Percentiles rank a stretch among this genome's conserved stretches.
phyloP scores from a whole-genome alignment of 1,284 basidiomycete genomes.

The Ustilago vetiveriae region DNA sequence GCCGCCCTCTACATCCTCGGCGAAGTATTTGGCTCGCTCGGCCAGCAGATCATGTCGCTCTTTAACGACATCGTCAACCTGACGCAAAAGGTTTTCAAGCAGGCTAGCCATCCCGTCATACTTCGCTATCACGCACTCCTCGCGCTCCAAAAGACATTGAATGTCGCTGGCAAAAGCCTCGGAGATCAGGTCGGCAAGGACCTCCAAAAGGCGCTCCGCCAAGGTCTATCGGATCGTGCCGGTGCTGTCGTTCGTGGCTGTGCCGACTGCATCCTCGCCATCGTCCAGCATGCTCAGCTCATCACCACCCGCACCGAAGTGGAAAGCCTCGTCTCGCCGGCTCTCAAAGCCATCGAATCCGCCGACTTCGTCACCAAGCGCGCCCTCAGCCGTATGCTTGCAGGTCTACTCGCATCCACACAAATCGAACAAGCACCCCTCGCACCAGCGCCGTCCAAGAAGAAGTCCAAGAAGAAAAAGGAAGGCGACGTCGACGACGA shows the following conservation, averaged over 20 bases:
- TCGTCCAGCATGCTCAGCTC: constrained; percentile 62
- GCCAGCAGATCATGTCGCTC: constrained; percentile 89
- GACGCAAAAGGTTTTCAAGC: constrained; percentile 44
- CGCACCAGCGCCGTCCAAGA: constrained; percentile 53
- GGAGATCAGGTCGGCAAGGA: constrained; percentile 83
- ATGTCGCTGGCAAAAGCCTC: constrained; percentile 81
- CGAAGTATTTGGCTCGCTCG: constrained; percentile 84
- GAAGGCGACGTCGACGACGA: constrained; percentile 59
- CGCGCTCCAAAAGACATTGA: constrained; percentile 79
- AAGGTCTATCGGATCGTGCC: constrained; percentile 82
- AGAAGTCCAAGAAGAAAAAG: constrained; percentile 73
- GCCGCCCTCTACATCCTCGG: constrained; percentile 81
- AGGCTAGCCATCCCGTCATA: constrained; percentile 70
- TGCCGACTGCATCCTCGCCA: constrained; percentile 71
- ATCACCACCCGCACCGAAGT: constrained; percentile 74
- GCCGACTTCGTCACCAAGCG: constrained; percentile 83
- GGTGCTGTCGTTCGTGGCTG: constrained; percentile 85
- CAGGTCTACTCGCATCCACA: constrained; percentile 83
- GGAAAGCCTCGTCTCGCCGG: constrained; percentile 77
- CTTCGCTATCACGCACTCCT: constrained; percentile 83
- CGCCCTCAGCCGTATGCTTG: constrained; percentile 80
- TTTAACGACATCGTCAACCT: constrained; percentile 78
- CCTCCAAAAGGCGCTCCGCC: constrained; percentile 82
- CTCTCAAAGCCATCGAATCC: constrained; percentile 79
- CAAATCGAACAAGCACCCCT: constrained; percentile 76